Evolutionary conservation across 805 yeast species (phyloP).

Genomic region (Metschnikowia colocasiae): DNA sequence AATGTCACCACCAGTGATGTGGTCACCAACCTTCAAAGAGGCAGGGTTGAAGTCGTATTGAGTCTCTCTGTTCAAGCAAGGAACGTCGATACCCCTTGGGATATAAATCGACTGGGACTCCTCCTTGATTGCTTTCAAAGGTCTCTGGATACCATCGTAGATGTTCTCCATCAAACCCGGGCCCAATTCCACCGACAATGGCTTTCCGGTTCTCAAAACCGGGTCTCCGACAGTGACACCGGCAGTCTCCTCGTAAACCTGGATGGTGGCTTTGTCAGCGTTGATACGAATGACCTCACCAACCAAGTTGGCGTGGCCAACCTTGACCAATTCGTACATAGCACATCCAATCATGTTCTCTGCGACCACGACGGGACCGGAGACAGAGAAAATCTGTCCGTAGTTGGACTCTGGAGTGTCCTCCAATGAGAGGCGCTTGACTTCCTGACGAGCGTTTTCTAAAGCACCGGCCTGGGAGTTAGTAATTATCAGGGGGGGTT

Average conservation of each 20-base stretch:
- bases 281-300: constrained; percentile 98
- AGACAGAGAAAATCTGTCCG: constrained; percentile 89
- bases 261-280: constrained; percentile 96
- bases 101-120: constrained; percentile 87
- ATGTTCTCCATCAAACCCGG: constrained; percentile 99
- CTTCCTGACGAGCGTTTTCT: constrained; percentile 94
- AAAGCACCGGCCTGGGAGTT: constrained; percentile 80
- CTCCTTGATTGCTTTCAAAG: constrained; percentile 89
- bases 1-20: constrained; percentile 96
- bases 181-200: constrained; percentile 97
- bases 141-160: constrained; percentile 99
- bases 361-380: constrained; percentile 97
- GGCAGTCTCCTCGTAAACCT: constrained; percentile 98
- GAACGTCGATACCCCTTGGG: constrained; percentile 98
- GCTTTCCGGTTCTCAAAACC: constrained; percentile 96
- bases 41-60: constrained; percentile 87
- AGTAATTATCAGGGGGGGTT: constrained; percentile 7
- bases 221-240: constrained; percentile 99
- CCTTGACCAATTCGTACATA: constrained; percentile 98
- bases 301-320: constrained; percentile 93
- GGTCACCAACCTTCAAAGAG: constrained; percentile 84
- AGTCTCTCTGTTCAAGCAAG: constrained; percentile 80
- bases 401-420: constrained; percentile 68
- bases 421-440: constrained; percentile 79
- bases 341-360: constrained; percentile 99